phyloP scores from a whole-genome alignment of 306 rosid species.

The Biancaea sappan region DNA sequence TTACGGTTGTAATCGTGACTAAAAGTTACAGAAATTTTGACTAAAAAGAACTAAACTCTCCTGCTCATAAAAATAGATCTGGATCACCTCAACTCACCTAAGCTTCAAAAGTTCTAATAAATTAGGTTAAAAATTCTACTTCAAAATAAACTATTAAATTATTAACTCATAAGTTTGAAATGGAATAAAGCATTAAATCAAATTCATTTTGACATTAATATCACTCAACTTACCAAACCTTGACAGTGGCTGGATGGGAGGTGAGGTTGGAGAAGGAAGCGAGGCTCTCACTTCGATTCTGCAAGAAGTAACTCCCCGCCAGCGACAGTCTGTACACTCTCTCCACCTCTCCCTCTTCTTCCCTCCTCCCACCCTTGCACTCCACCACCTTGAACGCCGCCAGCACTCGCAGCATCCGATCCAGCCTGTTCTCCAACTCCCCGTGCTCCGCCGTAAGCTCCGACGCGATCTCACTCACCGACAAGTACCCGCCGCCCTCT shows the following conservation, averaged over 20 bases:
- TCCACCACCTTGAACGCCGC: slow-evolving; percentile 18
- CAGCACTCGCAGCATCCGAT: slow-evolving; percentile 30
- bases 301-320: slow-evolving; percentile 21
- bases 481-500: not conserved
- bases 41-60: no score
- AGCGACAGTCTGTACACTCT: slow-evolving; percentile 30
- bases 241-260: not conserved
- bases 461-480: slow-evolving; percentile 25
- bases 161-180: no score
- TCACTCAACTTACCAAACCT: slow-evolving; percentile 23
- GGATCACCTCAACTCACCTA: no score
- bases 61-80: no score
- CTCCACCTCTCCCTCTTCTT: slow-evolving; percentile 5
- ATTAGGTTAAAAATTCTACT: no score
- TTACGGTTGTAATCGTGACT: no score
- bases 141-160: no score
- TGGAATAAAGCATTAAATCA: no score
- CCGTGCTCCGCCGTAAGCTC: slow-evolving; percentile 8
- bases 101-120: no score
- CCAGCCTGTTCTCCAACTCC: not conserved
- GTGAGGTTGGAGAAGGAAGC: slow-evolving; percentile 3
- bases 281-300: no score
- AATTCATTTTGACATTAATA: no score
- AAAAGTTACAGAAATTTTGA: no score
- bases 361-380: not conserved